Percentiles rank a stretch among this genome's conserved stretches.
phyloP scores from a whole-genome alignment of 169 alveolate genomes.

The Pseudocohnilembus persalinus region DNA sequence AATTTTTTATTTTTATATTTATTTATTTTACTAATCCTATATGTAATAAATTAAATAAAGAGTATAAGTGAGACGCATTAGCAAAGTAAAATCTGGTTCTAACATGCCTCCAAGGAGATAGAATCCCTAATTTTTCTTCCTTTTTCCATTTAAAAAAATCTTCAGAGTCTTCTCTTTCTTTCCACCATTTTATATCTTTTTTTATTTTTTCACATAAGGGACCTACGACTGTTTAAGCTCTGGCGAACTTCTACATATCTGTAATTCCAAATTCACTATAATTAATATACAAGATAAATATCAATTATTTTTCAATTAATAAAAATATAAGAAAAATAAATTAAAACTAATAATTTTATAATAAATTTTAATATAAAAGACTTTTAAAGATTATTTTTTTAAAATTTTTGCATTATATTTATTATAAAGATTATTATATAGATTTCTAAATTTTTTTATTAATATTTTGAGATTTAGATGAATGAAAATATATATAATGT shows the following conservation, averaged over 20 bases:
- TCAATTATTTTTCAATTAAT: background rate
- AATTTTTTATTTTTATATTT: no score
- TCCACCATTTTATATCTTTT: conserved; percentile 77
- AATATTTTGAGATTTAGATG: no score
- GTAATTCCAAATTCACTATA: conserved; percentile 73
- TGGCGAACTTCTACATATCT: conserved; percentile 56
- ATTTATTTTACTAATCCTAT: conserved; percentile 55
- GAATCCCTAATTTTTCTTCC: conserved; percentile 56
- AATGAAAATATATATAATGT: no score
- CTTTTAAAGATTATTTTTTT: no score
- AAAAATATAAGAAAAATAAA: no score
- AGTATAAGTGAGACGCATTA: conserved; percentile 77
- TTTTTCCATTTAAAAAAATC: conserved; percentile 73
- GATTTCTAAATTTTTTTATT: no score
- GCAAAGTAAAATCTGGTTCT: conserved; percentile 80
- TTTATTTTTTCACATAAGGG: conserved; percentile 69
- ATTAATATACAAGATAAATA: no score
- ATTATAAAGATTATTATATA: no score
- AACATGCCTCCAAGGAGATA: conserved; percentile 77
- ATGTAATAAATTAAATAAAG: conserved; percentile 62
- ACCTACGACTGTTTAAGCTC: conserved; percentile 56
- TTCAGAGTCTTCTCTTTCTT: conserved; percentile 59
- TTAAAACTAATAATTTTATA: no score
- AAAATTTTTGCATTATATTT: no score
- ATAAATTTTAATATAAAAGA: no score